These are phyloP conservation scores for Colletotrichum viniferum DNA, from an alignment of 2,329 filamentous ascomycete genomes.

Conservation along the genomic window DNA sequence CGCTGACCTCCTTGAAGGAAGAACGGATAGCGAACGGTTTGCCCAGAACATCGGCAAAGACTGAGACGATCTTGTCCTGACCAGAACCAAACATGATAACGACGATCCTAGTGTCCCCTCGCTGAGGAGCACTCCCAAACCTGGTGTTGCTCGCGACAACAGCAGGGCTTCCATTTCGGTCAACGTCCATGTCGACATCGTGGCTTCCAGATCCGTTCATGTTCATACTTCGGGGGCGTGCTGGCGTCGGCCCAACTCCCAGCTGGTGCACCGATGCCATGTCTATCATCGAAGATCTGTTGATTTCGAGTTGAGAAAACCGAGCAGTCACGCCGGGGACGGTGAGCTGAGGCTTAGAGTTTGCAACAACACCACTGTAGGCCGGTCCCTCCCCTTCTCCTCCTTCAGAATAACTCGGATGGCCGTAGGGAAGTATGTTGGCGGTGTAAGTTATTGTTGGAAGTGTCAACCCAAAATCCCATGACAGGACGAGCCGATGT, in stretches of 20 bases:
- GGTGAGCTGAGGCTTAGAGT: background rate
- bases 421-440: slow-evolving; percentile 12
- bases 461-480: slow-evolving; percentile 7
- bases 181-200: slow-evolving; percentile 36
- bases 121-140: slow-evolving; percentile 50
- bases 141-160: slow-evolving; percentile 39
- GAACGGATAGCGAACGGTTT: slow-evolving; percentile 69
- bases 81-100: slow-evolving; percentile 73
- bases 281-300: background rate
- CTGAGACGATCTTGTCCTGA: slow-evolving; percentile 75
- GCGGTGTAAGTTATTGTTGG: slow-evolving; percentile 1
- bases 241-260: slow-evolving; percentile 36
- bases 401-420: slow-evolving; percentile 6
- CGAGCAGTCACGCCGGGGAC: slow-evolving; percentile 6
- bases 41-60: slow-evolving; percentile 80
- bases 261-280: slow-evolving; percentile 46
- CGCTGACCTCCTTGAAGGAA: slow-evolving; percentile 57
- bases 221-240: slow-evolving; percentile 29
- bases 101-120: slow-evolving; percentile 62
- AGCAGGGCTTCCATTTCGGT: slow-evolving; percentile 37
- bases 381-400: slow-evolving; percentile 18
- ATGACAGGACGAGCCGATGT: slow-evolving; percentile 14
- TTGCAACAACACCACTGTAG: background rate
- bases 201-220: slow-evolving; percentile 27
- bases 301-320: slow-evolving; percentile 14